Evolutionary conservation across 495 filamentous ascomycete species (phyloP), one percentile per base, ranked within the genome.

Genomic region (Penicillium cinerascens): DNA sequence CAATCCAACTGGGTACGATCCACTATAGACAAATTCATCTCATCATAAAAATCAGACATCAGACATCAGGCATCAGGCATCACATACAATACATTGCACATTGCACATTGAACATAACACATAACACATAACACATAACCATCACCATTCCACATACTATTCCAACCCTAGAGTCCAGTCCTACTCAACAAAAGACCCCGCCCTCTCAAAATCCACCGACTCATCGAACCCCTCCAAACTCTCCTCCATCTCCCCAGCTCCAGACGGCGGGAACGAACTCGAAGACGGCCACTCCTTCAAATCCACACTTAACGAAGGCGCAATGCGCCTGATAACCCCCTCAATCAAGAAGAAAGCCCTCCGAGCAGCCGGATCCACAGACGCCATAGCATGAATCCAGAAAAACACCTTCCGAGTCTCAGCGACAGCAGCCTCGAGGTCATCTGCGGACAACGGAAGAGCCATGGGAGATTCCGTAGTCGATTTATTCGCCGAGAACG

Each of bases 341-440:
- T 68, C 61, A 44, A 65, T 67, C 8, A 81, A 63, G n/a, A 67
- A 46, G 56, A 77, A 83, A 16, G 80, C 82, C 17, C 79, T 70
- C 15, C 69, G 49, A 0, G 79, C 71, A 10, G 74, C 73, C 9
- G 69, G 55, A 47, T 75, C 71, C n/a, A 71, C 63, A 11, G 52
- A 43, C 20, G 74, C 66, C 67, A 82, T 72, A 1, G 66, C 57
- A 40, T 73, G 60, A 3, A 85, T 65, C 78, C 79, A 82, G 11
- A 41, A 47, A 1, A 82, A 46, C 6, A 78, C 72, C 50, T 80
- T 83, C 44, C 75, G 77, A 1, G 76, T 65, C 37, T 73, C 65
- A 2, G 45, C 51, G 7, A 82, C 48, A 2, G 78, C 66, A 0
- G 69, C 67, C 1, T 38, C 10, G 15, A 66, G 26, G 40, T 66